Conservation (phyloP, 2,329 filamentous ascomycete genomes). For the Tolypocladium endophyticum region DNA sequence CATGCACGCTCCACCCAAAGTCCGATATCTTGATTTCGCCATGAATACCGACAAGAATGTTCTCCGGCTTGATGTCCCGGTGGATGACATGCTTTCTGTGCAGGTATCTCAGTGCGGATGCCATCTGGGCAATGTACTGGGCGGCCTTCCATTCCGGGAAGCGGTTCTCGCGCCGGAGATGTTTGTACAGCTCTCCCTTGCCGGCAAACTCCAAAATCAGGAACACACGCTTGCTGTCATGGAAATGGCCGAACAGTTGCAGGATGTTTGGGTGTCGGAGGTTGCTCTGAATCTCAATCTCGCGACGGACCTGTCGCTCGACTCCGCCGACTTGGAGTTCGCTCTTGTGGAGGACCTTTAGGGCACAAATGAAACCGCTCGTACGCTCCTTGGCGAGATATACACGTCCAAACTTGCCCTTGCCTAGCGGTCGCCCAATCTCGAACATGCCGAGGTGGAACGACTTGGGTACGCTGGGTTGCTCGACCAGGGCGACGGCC, state of each 20-base stretch:
- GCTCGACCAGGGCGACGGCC: slow-evolving; percentile 42
- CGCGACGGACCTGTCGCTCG: slow-evolving; percentile 60
- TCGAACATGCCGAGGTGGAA: slow-evolving; percentile 80
- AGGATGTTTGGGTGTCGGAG: slow-evolving; percentile 57
- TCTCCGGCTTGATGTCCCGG: slow-evolving; percentile 23
- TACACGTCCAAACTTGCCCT: slow-evolving; percentile 64
- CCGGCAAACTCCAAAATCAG: slow-evolving; percentile 61
- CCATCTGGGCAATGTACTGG: slow-evolving; percentile 65
- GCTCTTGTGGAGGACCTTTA: slow-evolving; percentile 62
- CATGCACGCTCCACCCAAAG: slow-evolving; percentile 97
- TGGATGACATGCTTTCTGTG: slow-evolving; percentile 22
- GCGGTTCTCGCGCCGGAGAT: slow-evolving; percentile 52
- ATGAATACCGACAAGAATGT: slow-evolving; percentile 58
- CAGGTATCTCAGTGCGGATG: slow-evolving; percentile 22
- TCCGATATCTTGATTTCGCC: slow-evolving; percentile 98
- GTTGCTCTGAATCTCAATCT: slow-evolving; percentile 66
- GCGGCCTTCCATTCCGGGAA: slow-evolving; percentile 62
- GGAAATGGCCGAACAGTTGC: slow-evolving; percentile 58
- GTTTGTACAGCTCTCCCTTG: slow-evolving; percentile 59
- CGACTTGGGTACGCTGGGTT: slow-evolving; percentile 47
- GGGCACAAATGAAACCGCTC: slow-evolving; percentile 58
- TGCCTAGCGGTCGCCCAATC: slow-evolving; percentile 61
- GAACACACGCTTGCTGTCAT: slow-evolving; percentile 62
- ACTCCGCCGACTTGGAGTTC: slow-evolving; percentile 57
- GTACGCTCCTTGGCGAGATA: slow-evolving; percentile 59